Evolutionary conservation across 106 monocot species (phyloP), one percentile per base, ranked within the genome.

Genomic region (Iris macrosiphon): DNA sequence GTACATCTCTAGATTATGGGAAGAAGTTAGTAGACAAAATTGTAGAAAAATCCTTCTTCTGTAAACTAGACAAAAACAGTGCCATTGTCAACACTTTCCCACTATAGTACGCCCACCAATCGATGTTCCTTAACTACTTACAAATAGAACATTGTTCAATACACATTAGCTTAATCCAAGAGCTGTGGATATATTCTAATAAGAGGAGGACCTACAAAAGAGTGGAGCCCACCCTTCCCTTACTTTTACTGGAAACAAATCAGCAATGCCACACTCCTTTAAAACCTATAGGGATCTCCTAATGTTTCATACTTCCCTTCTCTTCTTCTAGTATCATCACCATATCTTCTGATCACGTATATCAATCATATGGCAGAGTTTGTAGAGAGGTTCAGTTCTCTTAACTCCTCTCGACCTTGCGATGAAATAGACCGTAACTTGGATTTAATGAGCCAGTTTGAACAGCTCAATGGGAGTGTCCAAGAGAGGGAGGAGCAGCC

Each of bases 401-500:
- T n/a, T n/a, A n/a, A n/a, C n/a, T n/a, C n/a, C n/a, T n/a, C n/a
- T n/a, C n/a, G n/a, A n/a, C n/a, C n/a, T n/a, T n/a, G n/a, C n/a
- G n/a, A n/a, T n/a, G n/a, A n/a, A n/a, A n/a, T 69, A 46, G 73
- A 73, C 3, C 37, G 48, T 15, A 58, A 50, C 61, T 52, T 67
- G 45, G 67, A 74, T 61, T 27, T 58, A 18, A 61, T 74, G 31
- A 61, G 61, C 46, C 67, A 74, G 1, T 62, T 78, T 35, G 40
- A 26, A 29, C 72, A 63, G 43, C 34, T 72, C 1, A 50, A 4
- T 56, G 66, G 34, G 6, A 53, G 21, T 46, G 49, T 38, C 50
- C n/a, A n/a, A n/a, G n/a, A n/a, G n/a, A 65, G 70, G 30, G 64
- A 60, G 21, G n/a, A n/a, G n/a, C 2, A 11, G 7, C 11, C 54